Conservation (phyloP, 2,329 filamentous ascomycete species). For the Ascochyta fabae region DNA sequence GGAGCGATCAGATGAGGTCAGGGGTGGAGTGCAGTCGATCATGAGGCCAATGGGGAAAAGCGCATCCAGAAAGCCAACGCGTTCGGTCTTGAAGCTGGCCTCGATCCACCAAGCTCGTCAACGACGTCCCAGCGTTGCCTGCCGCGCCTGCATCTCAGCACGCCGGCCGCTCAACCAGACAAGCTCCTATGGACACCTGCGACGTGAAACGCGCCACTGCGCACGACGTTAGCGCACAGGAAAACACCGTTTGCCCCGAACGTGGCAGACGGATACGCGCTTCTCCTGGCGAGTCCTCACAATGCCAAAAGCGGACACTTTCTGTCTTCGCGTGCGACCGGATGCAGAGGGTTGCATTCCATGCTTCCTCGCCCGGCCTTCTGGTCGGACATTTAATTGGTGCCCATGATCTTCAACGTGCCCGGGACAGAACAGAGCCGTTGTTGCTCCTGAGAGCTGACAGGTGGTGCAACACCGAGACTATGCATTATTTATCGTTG, state of each 20-base stretch:
- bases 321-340: constrained; percentile 7
- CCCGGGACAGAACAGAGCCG: background rate
- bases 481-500: background rate
- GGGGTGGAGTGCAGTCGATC: constrained; percentile 13
- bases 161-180: background rate
- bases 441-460: constrained; percentile 5
- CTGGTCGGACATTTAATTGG: background rate
- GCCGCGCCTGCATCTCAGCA: background rate
- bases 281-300: constrained; percentile 3
- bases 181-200: background rate
- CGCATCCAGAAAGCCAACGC: constrained; percentile 3
- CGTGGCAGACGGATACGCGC: constrained; percentile 1
- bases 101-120: constrained; percentile 9
- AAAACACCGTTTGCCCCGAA: background rate
- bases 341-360: constrained; percentile 10
- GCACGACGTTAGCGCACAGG: background rate
- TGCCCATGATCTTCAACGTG: background rate
- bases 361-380: constrained; percentile 1
- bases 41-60: constrained; percentile 9
- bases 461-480: constrained; percentile 5
- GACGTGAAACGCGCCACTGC: constrained; percentile 8
- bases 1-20: constrained; percentile 15
- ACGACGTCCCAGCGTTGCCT: constrained; percentile 7
- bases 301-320: constrained; percentile 3
- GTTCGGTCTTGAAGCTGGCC: background rate